phyloP scores from a whole-genome alignment of 1,284 basidiomycete genomes.

The Malassezia dermatis region DNA sequence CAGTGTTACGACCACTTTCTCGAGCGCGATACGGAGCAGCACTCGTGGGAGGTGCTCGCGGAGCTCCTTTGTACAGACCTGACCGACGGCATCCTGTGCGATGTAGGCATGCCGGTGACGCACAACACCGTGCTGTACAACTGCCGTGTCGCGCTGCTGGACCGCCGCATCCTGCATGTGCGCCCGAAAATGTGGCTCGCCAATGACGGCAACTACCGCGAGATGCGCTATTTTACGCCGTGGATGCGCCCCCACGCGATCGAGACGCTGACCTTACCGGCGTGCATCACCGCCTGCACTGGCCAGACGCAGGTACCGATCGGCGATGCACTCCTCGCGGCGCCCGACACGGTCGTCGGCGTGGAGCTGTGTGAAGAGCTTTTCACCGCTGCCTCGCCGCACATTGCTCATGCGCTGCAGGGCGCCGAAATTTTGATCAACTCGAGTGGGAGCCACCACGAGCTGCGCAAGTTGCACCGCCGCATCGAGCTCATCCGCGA shows the following conservation, averaged over 20 bases:
- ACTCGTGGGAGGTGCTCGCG: constrained; percentile 44
- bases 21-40: constrained; percentile 35
- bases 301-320: constrained; percentile 92
- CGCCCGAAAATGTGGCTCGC: constrained; percentile 99
- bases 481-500: constrained; percentile 92
- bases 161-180: constrained; percentile 78
- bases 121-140: constrained; percentile 98
- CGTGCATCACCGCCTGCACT: constrained; percentile 72
- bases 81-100: constrained; percentile 40
- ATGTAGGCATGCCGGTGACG: constrained; percentile 58
- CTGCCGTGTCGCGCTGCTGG: constrained; percentile 76
- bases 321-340: constrained; percentile 85
- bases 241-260: constrained; percentile 79
- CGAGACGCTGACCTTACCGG: constrained; percentile 79
- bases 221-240: constrained; percentile 88
- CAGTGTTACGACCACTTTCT: constrained; percentile 43
- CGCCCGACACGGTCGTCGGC: constrained; percentile 87
- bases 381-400: constrained; percentile 89
- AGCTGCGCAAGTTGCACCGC: constrained; percentile 81
- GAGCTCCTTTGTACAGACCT: constrained; percentile 30
- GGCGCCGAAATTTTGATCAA: constrained; percentile 98
- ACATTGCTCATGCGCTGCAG: constrained; percentile 90
- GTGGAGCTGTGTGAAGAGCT: constrained; percentile 94
- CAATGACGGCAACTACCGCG: constrained; percentile 95
- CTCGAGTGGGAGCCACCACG: constrained; percentile 92